These are phyloP conservation scores for Endocalyx cinctus DNA, from an alignment of 2,329 filamentous ascomycete genomes.

Conservation along the genomic window DNA sequence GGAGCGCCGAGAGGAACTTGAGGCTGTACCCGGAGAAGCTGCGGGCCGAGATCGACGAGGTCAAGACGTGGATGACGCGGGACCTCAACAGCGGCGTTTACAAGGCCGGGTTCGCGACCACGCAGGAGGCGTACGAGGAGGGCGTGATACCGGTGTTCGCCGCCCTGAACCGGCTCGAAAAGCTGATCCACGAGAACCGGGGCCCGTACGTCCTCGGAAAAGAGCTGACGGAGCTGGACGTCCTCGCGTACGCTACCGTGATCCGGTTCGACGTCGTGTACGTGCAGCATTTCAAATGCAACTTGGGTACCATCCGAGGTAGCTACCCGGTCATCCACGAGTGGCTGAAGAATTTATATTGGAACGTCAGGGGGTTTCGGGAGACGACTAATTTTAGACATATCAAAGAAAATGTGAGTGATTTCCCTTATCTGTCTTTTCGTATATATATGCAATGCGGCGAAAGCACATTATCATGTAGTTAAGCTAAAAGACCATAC, in stretches of 20 bases:
- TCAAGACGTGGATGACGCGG: conserved; percentile 49
- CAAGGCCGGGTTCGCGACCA: conserved; percentile 53
- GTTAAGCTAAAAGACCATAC: too few species aligned
- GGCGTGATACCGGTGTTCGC: conserved; percentile 52
- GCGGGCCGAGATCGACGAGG: conserved; percentile 44
- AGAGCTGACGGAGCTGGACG: conserved; percentile 54
- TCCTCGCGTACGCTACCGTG: conserved; percentile 52
- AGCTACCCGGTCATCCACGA: conserved; percentile 57
- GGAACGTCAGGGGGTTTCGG: conserved; percentile 47
- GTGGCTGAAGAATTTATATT: conserved; percentile 57
- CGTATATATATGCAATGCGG: background rate
- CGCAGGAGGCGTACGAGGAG: conserved; percentile 51
- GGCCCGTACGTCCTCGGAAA: conserved; percentile 53
- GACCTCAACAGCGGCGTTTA: conserved; percentile 59
- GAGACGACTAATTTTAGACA: conserved; percentile 61
- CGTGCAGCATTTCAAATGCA: conserved; percentile 64
- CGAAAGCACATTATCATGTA: too few species aligned
- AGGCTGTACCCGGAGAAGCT: conserved; percentile 50
- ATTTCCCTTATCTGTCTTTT: background rate
- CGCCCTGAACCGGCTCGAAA: conserved; percentile 55
- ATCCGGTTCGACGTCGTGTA: conserved; percentile 59
- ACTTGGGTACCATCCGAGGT: conserved; percentile 55
- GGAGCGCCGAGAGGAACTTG: conserved; percentile 30
- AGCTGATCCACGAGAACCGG: conserved; percentile 25
- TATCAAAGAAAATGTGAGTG: conserved; percentile 57